These are phyloP conservation scores for Magnusiomyces ingens DNA, from an alignment of 1,139 yeast species.

Conservation along the genomic window DNA sequence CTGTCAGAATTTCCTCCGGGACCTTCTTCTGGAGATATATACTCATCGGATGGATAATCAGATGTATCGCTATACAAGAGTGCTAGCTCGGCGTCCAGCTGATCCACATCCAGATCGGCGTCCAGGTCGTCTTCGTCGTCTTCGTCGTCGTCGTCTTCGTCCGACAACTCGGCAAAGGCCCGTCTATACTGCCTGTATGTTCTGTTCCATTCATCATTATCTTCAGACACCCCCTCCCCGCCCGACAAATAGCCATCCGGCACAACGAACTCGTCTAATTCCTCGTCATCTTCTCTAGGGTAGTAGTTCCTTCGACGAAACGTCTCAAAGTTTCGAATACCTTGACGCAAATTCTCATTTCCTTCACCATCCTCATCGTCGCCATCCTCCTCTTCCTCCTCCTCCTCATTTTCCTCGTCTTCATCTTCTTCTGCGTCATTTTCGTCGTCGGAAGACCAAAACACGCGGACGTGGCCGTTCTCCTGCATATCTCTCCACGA, in stretches of 20 bases:
- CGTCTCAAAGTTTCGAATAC: too few relatives aligned
- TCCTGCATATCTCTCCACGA: background rate
- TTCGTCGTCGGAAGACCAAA: background rate
- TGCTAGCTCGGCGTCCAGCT: too few relatives aligned
- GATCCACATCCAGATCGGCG: slow-evolving; percentile 11
- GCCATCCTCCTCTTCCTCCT: too few relatives aligned
- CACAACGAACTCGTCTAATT: too few relatives aligned
- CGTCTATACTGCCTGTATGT: too few relatives aligned
- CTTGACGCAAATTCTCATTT: too few relatives aligned
- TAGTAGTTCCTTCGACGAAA: too few relatives aligned
- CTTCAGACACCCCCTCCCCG: background rate
- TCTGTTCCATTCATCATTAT: background rate
- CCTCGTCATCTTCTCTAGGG: too few relatives aligned
- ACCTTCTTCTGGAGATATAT: slow-evolving; percentile 23
- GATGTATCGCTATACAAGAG: too few relatives aligned
- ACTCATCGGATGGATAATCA: slow-evolving; percentile 14
- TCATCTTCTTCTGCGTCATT: background rate
- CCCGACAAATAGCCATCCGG: too few relatives aligned
- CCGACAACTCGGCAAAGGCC: slow-evolving; percentile 13
- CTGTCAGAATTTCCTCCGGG: slow-evolving; percentile 18
- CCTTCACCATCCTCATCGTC: too few relatives aligned
- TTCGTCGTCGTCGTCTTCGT: slow-evolving; percentile 12
- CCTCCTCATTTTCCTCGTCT: too few relatives aligned
- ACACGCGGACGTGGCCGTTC: background rate
- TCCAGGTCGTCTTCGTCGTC: slow-evolving; percentile 18